A percentile compares a stretch with the other conserved stretches of the same genome.
These are phyloP conservation scores for Oidiodendron maius DNA, from an alignment of 495 filamentous ascomycete genomes.

Conservation along the genomic window DNA sequence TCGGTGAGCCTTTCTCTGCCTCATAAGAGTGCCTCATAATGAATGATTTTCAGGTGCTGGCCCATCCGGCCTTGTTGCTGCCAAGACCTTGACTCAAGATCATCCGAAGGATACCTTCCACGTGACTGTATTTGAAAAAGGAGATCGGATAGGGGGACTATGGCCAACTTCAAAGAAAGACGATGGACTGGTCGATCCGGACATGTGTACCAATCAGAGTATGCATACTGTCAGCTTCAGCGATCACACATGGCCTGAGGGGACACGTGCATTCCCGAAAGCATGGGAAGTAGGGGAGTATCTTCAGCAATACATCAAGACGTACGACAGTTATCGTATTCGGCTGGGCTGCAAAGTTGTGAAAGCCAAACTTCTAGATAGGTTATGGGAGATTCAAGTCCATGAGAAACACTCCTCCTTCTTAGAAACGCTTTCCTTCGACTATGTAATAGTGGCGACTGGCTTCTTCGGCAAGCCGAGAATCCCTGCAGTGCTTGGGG, in stretches of 20 bases:
- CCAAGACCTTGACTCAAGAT: slow-evolving; percentile 68
- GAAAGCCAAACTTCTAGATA: slow-evolving; percentile 8
- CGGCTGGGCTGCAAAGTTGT: slow-evolving; percentile 6
- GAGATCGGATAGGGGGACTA: slow-evolving; percentile 63
- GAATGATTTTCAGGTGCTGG: slow-evolving; percentile 55
- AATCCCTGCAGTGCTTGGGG: slow-evolving; percentile 37
- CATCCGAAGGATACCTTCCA: slow-evolving; percentile 49
- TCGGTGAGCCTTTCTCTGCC: slow-evolving; percentile 37
- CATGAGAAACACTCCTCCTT: neutral
- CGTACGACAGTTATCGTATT: slow-evolving; percentile 38
- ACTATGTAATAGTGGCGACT: slow-evolving; percentile 67
- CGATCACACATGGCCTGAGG: slow-evolving; percentile 61
- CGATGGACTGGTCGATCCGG: slow-evolving; percentile 49
- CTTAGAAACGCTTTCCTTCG: slow-evolving; percentile 40
- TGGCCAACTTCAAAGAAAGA: slow-evolving; percentile 53
- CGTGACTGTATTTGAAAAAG: slow-evolving; percentile 66
- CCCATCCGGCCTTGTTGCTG: slow-evolving; percentile 74
- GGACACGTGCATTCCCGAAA: slow-evolving; percentile 57
- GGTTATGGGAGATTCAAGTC: slow-evolving; percentile 51
- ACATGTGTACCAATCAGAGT: slow-evolving; percentile 76
- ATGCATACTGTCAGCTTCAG: slow-evolving; percentile 74
- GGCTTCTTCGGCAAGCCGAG: slow-evolving; percentile 68
- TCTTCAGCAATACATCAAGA: slow-evolving; percentile 53
- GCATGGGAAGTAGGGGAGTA: slow-evolving; percentile 76
- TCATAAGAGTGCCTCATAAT: neutral